Conservation (phyloP, 2,329 filamentous ascomycete genomes). For the Phoma sp. region DNA sequence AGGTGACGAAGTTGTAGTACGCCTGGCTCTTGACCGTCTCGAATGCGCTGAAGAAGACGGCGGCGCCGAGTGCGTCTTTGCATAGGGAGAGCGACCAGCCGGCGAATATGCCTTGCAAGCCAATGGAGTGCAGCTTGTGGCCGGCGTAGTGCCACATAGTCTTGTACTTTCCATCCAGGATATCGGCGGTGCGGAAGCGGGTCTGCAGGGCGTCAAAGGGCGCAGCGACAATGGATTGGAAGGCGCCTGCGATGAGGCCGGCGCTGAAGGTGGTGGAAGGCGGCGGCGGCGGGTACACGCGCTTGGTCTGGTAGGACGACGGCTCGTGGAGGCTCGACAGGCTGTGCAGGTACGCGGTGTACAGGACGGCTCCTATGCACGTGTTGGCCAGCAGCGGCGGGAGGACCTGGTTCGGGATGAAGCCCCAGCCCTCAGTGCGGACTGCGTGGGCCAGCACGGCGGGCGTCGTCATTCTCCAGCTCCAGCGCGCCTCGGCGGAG, state of each 20-base stretch:
- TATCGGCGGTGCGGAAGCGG: constrained; percentile 70
- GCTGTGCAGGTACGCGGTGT: constrained; percentile 77
- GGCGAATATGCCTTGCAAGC: constrained; percentile 74
- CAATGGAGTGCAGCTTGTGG: constrained; percentile 74
- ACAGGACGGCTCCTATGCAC: constrained; percentile 75
- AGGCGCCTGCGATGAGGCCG: constrained; percentile 71
- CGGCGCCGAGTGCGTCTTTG: constrained; percentile 74
- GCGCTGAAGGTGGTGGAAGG: constrained; percentile 71
- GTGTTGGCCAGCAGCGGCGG: constrained; percentile 79
- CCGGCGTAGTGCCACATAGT: constrained; percentile 77
- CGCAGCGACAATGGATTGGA: constrained; percentile 76
- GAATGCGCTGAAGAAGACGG: constrained; percentile 77
- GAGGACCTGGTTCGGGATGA: constrained; percentile 78
- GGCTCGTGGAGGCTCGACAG: constrained; percentile 72
- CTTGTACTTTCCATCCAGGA: constrained; percentile 65
- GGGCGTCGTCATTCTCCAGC: constrained; percentile 71
- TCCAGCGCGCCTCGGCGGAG: constrained; percentile 60
- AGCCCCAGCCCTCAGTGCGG: constrained; percentile 73
- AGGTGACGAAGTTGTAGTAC: constrained; percentile 74
- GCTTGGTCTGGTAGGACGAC: constrained; percentile 65
- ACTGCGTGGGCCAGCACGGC: constrained; percentile 74
- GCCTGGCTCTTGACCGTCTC: constrained; percentile 78
- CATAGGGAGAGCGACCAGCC: constrained; percentile 73
- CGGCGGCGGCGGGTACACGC: constrained; percentile 74
- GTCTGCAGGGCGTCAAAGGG: constrained; percentile 79